These are phyloP conservation scores for Coelastrella sp. DNA, from an alignment of 139 green algal genomes.

Conservation along the genomic window DNA sequence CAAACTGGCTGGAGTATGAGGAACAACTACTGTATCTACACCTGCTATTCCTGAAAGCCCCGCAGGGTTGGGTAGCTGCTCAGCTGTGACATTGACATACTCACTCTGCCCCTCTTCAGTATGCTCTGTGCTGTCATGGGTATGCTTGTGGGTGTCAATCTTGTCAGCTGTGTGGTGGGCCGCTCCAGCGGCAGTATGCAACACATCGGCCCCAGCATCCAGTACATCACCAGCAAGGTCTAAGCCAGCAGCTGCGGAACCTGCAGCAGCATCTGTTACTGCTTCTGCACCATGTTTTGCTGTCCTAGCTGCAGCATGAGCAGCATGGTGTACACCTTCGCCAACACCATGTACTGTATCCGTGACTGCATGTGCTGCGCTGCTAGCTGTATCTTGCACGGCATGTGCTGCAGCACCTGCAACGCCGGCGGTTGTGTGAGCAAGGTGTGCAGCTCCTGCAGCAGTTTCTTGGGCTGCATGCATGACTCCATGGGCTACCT, in stretches of 20 bases:
- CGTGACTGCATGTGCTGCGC: not conserved
- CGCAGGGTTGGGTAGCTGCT: not conserved
- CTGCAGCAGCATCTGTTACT: not conserved
- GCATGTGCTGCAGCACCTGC: not conserved
- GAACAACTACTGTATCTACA: not conserved
- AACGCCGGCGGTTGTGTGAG: not conserved
- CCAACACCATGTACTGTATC: not conserved
- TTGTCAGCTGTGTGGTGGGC: constrained; percentile 16
- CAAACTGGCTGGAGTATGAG: not conserved
- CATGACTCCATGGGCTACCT: too few relatives aligned
- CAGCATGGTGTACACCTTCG: not conserved
- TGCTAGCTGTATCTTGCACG: not conserved
- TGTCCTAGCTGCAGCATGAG: not conserved
- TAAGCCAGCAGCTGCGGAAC: not conserved
- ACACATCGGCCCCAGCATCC: not conserved
- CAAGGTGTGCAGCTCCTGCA: too few relatives aligned
- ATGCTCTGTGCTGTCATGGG: not conserved
- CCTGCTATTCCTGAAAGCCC: not conserved
- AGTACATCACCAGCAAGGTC: not conserved
- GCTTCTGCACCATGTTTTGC: not conserved
- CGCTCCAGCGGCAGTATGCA: constrained; percentile 1
- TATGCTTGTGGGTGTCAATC: not conserved
- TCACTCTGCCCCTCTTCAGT: not conserved
- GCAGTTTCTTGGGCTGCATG: too few relatives aligned
- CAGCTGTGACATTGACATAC: not conserved